phyloP scores from a whole-genome alignment of 2,329 filamentous ascomycete species.

The Myriosclerotinia duriaeana region DNA sequence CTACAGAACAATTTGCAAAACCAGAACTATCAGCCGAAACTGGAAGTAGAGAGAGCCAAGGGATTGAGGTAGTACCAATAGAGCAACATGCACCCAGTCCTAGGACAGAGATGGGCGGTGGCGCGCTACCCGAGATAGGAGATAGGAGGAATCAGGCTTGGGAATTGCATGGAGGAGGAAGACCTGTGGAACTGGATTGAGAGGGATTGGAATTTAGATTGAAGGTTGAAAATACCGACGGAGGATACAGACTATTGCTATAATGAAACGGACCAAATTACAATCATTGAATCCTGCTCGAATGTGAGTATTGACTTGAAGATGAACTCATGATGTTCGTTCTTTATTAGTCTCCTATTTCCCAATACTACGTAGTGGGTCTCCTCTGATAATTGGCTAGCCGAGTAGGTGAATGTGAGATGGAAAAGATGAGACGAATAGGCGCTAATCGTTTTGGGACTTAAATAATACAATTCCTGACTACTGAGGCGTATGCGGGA shows the following conservation, averaged over 20 bases:
- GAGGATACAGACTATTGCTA: background rate
- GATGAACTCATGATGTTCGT: background rate
- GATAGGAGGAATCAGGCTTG: slow-evolving; percentile 3
- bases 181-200: background rate
- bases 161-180: background rate
- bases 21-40: background rate
- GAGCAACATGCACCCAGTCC: background rate
- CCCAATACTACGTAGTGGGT: background rate
- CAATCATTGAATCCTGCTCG: background rate
- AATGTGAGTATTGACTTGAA: background rate
- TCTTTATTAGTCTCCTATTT: background rate
- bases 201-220: background rate
- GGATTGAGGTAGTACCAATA: background rate
- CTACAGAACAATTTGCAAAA: background rate
- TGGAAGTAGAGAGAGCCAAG: background rate
- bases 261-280: background rate
- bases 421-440: background rate
- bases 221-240: background rate
- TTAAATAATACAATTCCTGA: background rate
- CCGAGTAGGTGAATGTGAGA: background rate
- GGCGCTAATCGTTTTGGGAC: background rate
- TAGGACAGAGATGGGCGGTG: background rate
- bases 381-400: too few relatives aligned
- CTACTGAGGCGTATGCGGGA: background rate
- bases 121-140: background rate